Evolutionary conservation across 768 basidiomycete species (phyloP), one percentile per base, ranked within the genome.

Genomic region (Rhodotorula babjevae): DNA sequence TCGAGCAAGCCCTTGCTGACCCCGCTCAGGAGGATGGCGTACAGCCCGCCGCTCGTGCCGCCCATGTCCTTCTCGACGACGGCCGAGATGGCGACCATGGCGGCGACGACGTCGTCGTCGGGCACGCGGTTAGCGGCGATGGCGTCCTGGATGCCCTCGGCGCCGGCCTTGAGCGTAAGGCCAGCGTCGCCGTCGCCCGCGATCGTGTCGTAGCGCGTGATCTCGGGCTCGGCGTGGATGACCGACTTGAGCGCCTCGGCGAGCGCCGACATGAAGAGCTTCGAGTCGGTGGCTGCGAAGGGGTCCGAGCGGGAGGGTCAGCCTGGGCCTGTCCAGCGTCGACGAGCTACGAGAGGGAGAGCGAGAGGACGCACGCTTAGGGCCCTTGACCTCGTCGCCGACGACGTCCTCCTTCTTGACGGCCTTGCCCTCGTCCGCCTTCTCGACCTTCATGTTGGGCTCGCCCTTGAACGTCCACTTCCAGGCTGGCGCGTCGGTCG

Each of bases 141-240:
- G 23, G 61, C 64, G 64, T 55, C 68, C 46, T 70, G 58, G 62
- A 73, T 68, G 33, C 76, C 82, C 31, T 80, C 77, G 2, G 80
- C 82, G 49, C 94, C 94, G 16, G 87, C 86, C 83, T 84, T 82
- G 70, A 87, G 86, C 14, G 87, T 87, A 52, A 84, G 80, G 16
- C 87, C 87, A 60, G 87, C 87, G 77, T 88, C 87, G 10, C 94
- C 94, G 78, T 98, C 94, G 40, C 94, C 94, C 4, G 91, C 90
- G 65, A 97, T 89, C 68, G 86, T 88, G 80, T 99, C 95, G 87
- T 92, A 90, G 29, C 85, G 82, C 23, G 94, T 97, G 72, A 99
- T 92, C 75, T 93, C 92, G 2, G 90, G 87, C 80, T 97, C 94
- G 15, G 89, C 90, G 15, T 81, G 82, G 69, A 92, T 86, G 71